Conservation (phyloP, 768 basidiomycete genomes). For the Dacryopinax spathularia region DNA sequence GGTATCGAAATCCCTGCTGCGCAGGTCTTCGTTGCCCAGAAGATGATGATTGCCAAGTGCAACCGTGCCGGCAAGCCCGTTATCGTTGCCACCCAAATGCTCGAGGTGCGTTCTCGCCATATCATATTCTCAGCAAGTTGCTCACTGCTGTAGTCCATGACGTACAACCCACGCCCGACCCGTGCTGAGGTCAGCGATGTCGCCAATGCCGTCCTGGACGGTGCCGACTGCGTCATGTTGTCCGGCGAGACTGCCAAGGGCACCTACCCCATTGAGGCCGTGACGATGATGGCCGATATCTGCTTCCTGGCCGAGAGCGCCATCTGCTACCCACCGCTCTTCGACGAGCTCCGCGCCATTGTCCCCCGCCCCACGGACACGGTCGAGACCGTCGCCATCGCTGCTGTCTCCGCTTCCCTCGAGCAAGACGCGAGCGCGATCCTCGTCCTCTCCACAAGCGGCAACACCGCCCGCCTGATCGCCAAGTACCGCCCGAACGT, state of each 20-base stretch:
- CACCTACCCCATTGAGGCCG: conserved; percentile 86
- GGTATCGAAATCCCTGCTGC: conserved; percentile 99
- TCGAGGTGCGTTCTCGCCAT: conserved; percentile 82
- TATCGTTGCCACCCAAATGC: conserved; percentile 99
- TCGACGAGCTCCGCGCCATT: conserved; percentile 68
- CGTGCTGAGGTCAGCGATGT: conserved; percentile 99
- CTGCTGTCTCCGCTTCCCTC: conserved; percentile 85
- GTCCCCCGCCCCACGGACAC: conserved; percentile 85
- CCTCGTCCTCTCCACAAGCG: conserved; percentile 89
- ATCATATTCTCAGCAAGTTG: neutral
- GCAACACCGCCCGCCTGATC: conserved; percentile 86
- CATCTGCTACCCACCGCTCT: conserved; percentile 88
- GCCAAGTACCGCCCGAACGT: conserved; percentile 91
- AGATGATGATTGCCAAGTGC: conserved; percentile 99
- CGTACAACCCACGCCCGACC: conserved; percentile 97
- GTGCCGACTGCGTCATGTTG: conserved; percentile 98
- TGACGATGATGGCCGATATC: conserved; percentile 99
- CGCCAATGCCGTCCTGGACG: conserved; percentile 97
- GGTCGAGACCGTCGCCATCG: conserved; percentile 88
- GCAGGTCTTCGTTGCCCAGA: conserved; percentile 98
- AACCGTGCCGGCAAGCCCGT: conserved; percentile 96
- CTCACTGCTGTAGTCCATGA: conserved; percentile 62
- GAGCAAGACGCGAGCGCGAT: conserved; percentile 94
- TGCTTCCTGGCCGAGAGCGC: conserved; percentile 92
- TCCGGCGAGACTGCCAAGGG: conserved; percentile 99